A percentile compares a stretch with the other conserved stretches of the same genome.
These are phyloP conservation scores for Metahyphopichia silvanorum DNA, from an alignment of 805 yeast species.

Conservation along the genomic window DNA sequence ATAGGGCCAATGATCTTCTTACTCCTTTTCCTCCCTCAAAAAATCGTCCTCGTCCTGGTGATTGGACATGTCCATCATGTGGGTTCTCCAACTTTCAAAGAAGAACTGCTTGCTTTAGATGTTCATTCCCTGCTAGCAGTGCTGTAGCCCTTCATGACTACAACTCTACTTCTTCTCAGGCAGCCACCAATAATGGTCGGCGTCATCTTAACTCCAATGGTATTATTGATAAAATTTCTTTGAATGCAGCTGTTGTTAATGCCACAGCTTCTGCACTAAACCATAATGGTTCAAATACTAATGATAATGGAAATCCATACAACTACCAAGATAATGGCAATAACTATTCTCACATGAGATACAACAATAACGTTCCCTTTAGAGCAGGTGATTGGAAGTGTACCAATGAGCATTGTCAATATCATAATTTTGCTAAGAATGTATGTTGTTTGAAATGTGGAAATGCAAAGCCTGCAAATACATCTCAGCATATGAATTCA, in stretches of 20 bases:
- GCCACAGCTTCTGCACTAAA: slow-evolving; percentile 7
- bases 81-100: slow-evolving; percentile 94
- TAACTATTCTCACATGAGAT: slow-evolving; percentile 9
- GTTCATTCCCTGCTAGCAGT: slow-evolving; percentile 81
- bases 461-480: slow-evolving; percentile 49
- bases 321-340: slow-evolving; percentile 7
- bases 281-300: slow-evolving; percentile 8
- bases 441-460: slow-evolving; percentile 86
- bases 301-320: slow-evolving; percentile 9
- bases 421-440: slow-evolving; percentile 92
- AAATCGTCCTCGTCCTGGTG: slow-evolving; percentile 93
- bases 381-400: slow-evolving; percentile 98
- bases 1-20: slow-evolving; percentile 76
- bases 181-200: slow-evolving; percentile 6
- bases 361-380: slow-evolving; percentile 70
- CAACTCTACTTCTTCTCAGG: slow-evolving; percentile 16
- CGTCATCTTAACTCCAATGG: slow-evolving; percentile 3
- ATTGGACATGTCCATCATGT: slow-evolving; percentile 97
- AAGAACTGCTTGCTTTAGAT: slow-evolving; percentile 89
- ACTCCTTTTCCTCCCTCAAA: slow-evolving; percentile 82
- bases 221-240: slow-evolving; percentile 11
- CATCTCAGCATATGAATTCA: slow-evolving; percentile 5
- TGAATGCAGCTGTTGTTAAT: slow-evolving; percentile 10
- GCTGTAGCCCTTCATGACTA: slow-evolving; percentile 69
- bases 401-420: slow-evolving; percentile 69